Conservation (phyloP, 176 grass and related monocot genomes). For the Triticum turgidum region DNA sequence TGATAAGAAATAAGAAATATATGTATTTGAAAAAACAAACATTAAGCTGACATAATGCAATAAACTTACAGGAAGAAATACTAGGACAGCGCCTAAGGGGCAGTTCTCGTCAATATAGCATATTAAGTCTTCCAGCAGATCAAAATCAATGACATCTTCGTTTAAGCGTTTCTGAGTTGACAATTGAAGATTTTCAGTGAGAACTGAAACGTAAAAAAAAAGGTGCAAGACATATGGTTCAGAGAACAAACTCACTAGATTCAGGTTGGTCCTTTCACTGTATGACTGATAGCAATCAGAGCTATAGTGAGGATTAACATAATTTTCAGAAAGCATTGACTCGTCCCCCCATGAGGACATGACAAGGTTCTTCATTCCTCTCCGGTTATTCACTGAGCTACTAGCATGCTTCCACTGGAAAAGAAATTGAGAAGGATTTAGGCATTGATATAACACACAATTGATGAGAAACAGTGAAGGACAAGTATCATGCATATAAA, state of each 20-base stretch:
- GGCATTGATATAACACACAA: not conserved
- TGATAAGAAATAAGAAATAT: constrained; percentile 12
- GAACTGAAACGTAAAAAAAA: constrained; percentile 3
- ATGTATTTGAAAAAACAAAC: constrained; percentile 21
- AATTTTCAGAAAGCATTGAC: constrained; percentile 81
- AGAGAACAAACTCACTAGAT: constrained; percentile 62
- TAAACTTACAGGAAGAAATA: constrained; percentile 92
- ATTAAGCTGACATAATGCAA: constrained; percentile 29
- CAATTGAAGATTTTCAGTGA: constrained; percentile 8
- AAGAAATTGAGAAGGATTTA: constrained; percentile 23
- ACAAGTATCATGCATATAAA: not conserved
- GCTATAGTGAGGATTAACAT: constrained; percentile 88
- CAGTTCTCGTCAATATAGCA: constrained; percentile 85
- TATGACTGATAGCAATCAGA: constrained; percentile 65
- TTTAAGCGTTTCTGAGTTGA: constrained; percentile 74
- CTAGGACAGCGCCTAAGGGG: constrained; percentile 76
- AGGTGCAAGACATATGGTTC: constrained; percentile 6
- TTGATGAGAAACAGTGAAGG: not conserved
- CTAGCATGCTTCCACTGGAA: constrained; percentile 68
- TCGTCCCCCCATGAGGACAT: constrained; percentile 97
- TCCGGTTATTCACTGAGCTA: constrained; percentile 76
- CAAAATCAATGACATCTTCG: constrained; percentile 97
- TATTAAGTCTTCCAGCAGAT: constrained; percentile 96
- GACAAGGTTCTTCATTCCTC: constrained; percentile 94
- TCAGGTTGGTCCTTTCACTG: constrained; percentile 83